Base-by-base conservation (phyloP, 441 rosid species). In the Arabidopsis lyrata region DNA sequence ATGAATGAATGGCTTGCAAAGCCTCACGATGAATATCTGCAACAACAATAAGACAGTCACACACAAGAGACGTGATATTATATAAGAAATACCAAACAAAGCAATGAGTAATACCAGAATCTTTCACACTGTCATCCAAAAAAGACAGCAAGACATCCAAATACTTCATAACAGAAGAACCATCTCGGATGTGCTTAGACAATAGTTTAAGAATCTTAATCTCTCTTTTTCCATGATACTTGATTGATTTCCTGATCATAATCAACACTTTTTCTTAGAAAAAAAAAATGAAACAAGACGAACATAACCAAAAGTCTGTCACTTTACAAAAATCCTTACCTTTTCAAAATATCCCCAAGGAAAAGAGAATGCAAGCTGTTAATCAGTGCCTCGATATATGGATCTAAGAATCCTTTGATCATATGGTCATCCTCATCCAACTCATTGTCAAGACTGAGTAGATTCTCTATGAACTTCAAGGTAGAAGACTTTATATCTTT, bases 391-490 rank as follows among this genome's bases (percentile, higher is more conserved):
- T 87, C 88, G 32, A 88, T 22, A 75, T 91, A 88, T 49, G 86
- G 82, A 76, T 82, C 81, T 74, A 93, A 61, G 83, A 93, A 69
- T 22, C 78, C 68, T 60, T 80, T 85, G 22, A 82, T 72, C 63
- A 60, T 76, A 80, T 63, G 72, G 74, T 86, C 82, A 57, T 84
- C 87, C 44, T 68, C 88, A 78, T 64, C 82, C 77, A 84, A 64
- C 48, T 92, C 95, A 62, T 58, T 78, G 13, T 88, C 91, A 75
- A 94, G 92, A 82, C 61, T 81, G 77, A 95, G 79, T 68, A 95
- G 84, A 76, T 93, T 93, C 85, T 92, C 92, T 63, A 82, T 80
- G 76, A 93, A 91, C 80, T 80, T 83, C 66, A 95, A 83, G 70
- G 85, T 88, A 48, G 81, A 83, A 34, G 83, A 88, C 63, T 81